Base-by-base conservation (phyloP, 352 stramenopile species). In the Aphanomyces euteiches region DNA sequence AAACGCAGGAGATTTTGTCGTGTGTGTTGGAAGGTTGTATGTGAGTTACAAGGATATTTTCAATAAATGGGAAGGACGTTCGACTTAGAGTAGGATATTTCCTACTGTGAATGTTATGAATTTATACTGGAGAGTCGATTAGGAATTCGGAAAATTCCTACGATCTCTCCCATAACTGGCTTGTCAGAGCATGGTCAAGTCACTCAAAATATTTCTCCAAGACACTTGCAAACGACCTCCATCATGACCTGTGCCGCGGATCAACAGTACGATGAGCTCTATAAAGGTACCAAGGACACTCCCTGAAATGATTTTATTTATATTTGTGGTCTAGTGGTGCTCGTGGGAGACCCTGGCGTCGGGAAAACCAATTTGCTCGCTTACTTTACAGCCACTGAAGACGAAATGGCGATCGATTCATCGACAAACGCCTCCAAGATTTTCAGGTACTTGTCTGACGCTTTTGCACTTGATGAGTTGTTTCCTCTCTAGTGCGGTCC, bases 201-300 rank as follows among this genome's bases (percentile, higher is more conserved):
- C 45, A n/a, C n/a, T 19, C 45, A 53, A 53, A 1, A 15, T 15
- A 15, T 53, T 53, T n/a, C n/a, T n/a, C n/a, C n/a, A n/a, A n/a
- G n/a, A n/a, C n/a, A 28, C 28, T 28, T 28, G 28, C 28, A 28
- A 28, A 28, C 28, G 28, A 28, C 28, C n/a, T 15, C 45, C 45
- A 19, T n/a, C 50, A 58, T 58, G 50, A 10, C 50, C 3, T 3
- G n/a, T n/a, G n/a, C 50, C 50, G 13, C 45, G 13, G 81, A 90
- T 40, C 81, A 88, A 72, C 79, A 83, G 50, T 91, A 91, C 72
- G 83, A 91, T 67, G 83, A 90, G 71, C 77, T 91, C 53, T 91
- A 91, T 73, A 91, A 91, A 87, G 83, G 83, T 86, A 66, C 59
- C 15, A 4, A n/a, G 4, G 17, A 21, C 8, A 36, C 28, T 67